Evolutionary conservation across 139 green algal species (phyloP), one percentile per base, ranked within the genome.

Genomic region (Auxenochlorella protothecoides): DNA sequence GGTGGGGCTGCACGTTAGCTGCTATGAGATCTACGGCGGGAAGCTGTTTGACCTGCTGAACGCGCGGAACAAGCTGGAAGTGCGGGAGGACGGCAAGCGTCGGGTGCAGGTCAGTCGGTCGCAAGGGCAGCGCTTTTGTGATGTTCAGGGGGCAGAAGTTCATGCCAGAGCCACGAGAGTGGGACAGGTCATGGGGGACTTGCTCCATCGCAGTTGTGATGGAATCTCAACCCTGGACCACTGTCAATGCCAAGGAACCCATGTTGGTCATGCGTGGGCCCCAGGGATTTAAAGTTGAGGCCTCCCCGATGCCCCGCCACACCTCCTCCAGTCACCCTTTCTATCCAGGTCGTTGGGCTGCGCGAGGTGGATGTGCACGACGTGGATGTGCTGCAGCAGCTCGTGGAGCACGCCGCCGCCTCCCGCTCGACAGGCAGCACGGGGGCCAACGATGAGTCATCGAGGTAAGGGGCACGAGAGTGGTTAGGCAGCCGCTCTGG

Each of bases 1-100:
- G 68, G 56, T 77, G 59, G n/a, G 16, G 5, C 74, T 84, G 74
- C 66, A 72, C 15, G 75, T 80, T 16, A 68, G 74, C 70, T 96
- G 90, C 81, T 98, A 96, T 77, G 93, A 98, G 81, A 98, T 98
- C 78, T 98, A 99, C 73, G 92, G 94, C 57, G 93, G 95, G 74
- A 97, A 97, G 81, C 75, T 97, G 53, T 98, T 90, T 73, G 95
- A 99, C 84, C 85, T 99, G 76, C 86, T 99, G 44, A 97, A 97
- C 80, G 77, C 74, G 62, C 84, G 92, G 12, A 90, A 91, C 68
- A 91, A 92, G 75, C 87, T 98, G 53, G 88, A 89, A 59, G 93
- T 96, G 67, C 82, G 93, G 7, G 95, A 99, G 80, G 94, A 99
- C 70, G 91, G 85, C 54, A 91, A 91, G 78, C 79, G 85, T 71